phyloP scores from a whole-genome alignment of 306 rosid species.

The Carpinus viminea region DNA sequence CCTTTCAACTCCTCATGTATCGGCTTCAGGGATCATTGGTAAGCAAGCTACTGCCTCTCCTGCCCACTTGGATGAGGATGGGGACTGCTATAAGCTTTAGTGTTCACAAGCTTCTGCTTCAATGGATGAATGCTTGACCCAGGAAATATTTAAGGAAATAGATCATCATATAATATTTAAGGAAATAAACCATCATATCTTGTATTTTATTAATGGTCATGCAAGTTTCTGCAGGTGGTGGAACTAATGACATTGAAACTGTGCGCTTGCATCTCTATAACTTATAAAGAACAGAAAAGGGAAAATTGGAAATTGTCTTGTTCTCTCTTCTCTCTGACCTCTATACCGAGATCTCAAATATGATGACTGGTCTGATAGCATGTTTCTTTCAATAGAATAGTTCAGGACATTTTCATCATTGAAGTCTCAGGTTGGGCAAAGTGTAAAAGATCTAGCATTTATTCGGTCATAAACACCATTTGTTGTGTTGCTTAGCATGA shows the following conservation, averaged over 20 bases:
- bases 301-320: not conserved
- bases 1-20: conserved; percentile 70
- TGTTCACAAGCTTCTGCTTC: not conserved
- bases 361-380: not conserved
- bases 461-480: not conserved
- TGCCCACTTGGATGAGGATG: not conserved
- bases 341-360: no score
- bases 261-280: not conserved
- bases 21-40: conserved; percentile 81
- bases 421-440: not conserved
- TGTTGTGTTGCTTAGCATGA: not conserved
- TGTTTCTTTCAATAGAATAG: not conserved
- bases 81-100: not conserved
- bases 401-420: not conserved
- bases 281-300: not conserved
- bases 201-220: not conserved
- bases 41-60: conserved; percentile 32
- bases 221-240: not conserved
- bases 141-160: not conserved
- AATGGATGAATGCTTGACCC: not conserved
- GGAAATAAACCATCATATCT: not conserved
- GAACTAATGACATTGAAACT: not conserved
- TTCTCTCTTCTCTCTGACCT: not conserved
- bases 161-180: not conserved
- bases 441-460: not conserved